A percentile compares a stretch with the other conserved stretches of the same genome.
phyloP scores from a whole-genome alignment of 1,284 basidiomycete species.

The Mycena sp. region DNA sequence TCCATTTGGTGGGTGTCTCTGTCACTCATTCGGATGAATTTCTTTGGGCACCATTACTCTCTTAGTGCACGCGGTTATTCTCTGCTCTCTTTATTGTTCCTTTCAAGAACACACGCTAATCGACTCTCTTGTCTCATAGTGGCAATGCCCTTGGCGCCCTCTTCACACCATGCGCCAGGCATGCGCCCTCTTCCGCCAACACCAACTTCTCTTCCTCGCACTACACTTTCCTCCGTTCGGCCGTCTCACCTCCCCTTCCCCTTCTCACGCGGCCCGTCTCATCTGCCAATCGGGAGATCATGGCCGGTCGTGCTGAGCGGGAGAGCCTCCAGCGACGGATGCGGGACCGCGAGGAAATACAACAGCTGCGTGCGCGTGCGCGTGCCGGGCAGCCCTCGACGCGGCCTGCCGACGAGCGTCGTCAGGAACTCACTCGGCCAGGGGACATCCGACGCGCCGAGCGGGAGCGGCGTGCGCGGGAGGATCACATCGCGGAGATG shows the following conservation, averaged over 20 bases:
- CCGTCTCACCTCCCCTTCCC: slow-evolving; percentile 24
- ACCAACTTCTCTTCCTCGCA: slow-evolving; percentile 15
- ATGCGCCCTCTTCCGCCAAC: slow-evolving; percentile 1
- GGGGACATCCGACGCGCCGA: too few relatives aligned
- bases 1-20: slow-evolving; percentile 19
- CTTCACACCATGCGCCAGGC: slow-evolving; percentile 22
- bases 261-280: slow-evolving; percentile 7
- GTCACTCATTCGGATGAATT: neutral
- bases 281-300: neutral
- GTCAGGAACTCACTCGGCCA: too few relatives aligned
- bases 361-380: slow-evolving; percentile 18
- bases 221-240: slow-evolving; percentile 24
- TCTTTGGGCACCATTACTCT: neutral
- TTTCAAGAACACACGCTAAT: neutral
- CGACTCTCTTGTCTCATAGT: slow-evolving; percentile 2
- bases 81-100: neutral
- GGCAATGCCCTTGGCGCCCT: slow-evolving; percentile 26
- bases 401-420: neutral
- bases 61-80: too few relatives aligned
- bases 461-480: neutral
- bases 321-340: slow-evolving; percentile 14
- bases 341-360: slow-evolving; percentile 21
- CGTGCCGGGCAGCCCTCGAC: neutral
- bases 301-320: slow-evolving; percentile 8
- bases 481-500: neutral